Conservation (phyloP, 208 protist genomes). For the Leptomonas pyrrhocoris region DNA sequence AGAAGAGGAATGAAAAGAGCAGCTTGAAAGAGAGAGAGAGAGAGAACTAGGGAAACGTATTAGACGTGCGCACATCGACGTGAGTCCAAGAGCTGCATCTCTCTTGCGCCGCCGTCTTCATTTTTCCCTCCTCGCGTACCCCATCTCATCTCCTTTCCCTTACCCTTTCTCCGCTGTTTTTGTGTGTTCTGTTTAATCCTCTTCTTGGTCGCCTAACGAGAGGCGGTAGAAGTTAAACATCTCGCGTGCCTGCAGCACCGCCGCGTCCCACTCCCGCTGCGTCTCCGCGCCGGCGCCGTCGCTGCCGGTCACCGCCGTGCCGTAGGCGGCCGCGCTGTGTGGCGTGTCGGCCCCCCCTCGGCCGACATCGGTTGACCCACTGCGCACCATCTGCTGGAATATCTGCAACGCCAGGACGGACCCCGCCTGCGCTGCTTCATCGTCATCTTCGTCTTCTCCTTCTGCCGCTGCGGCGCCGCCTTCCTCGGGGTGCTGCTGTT, state of each 20-base stretch:
- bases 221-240: slow-evolving; percentile 68
- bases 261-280: slow-evolving; percentile 50
- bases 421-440: neutral
- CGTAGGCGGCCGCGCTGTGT: neutral
- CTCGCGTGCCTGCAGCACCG: slow-evolving; percentile 41
- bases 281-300: slow-evolving; percentile 17
- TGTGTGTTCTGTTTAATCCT: neutral
- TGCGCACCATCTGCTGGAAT: slow-evolving; percentile 50
- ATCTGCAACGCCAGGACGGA: slow-evolving; percentile 25
- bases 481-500: neutral
- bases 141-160: too few relatives aligned
- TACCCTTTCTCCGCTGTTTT: neutral
- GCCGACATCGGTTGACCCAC: slow-evolving; percentile 22
- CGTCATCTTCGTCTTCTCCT: neutral
- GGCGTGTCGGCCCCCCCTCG: slow-evolving; percentile 3
- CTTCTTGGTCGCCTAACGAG: neutral
- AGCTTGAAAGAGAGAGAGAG: too few relatives aligned
- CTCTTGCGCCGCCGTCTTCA: too few relatives aligned
- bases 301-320: neutral
- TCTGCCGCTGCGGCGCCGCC: neutral
- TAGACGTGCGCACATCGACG: too few relatives aligned
- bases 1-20: too few relatives aligned
- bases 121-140: too few relatives aligned
- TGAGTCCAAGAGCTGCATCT: too few relatives aligned
- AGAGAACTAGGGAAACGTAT: too few relatives aligned